Percentiles rank a stretch among this genome's conserved stretches.
phyloP scores from a whole-genome alignment of 306 rosid genomes.

The Citrullus mucosospermus region DNA sequence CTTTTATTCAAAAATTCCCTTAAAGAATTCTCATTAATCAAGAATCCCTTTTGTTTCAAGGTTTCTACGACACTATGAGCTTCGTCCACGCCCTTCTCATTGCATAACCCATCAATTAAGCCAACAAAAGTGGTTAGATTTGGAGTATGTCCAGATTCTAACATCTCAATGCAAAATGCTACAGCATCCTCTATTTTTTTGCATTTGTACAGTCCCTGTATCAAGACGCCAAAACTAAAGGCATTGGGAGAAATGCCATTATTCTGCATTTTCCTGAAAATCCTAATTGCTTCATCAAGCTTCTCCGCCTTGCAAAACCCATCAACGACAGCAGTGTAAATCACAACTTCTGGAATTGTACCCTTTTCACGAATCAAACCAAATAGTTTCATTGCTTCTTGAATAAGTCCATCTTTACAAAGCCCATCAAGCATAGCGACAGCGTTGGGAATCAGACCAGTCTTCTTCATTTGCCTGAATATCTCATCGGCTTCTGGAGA shows the following conservation, averaged over 20 bases:
- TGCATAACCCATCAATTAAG: conserved; percentile 47
- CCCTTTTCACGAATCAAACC: conserved; percentile 83
- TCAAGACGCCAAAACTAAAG: conserved; percentile 53
- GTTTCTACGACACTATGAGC: conserved; percentile 36
- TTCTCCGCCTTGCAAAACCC: conserved; percentile 68
- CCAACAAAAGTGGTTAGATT: conserved; percentile 66
- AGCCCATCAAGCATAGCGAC: conserved; percentile 96
- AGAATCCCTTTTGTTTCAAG: conserved; percentile 56
- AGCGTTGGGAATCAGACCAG: conserved; percentile 85
- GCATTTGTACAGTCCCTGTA: conserved; percentile 57
- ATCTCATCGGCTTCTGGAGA: conserved; percentile 70
- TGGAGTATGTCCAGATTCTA: conserved; percentile 69
- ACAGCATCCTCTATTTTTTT: conserved; percentile 36
- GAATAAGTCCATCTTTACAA: conserved; percentile 89
- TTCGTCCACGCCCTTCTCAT: conserved; percentile 50
- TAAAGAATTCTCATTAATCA: conserved; percentile 55
- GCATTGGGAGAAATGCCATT: conserved; percentile 68
- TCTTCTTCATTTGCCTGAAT: conserved; percentile 86
- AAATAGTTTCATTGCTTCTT: conserved; percentile 89
- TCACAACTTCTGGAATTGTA: conserved; percentile 77
- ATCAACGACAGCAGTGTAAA: conserved; percentile 88
- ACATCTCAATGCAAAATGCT: conserved; percentile 73
- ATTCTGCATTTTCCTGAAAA: conserved; percentile 75
- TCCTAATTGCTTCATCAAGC: conserved; percentile 58
- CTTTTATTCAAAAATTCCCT: conserved; percentile 61